These are phyloP conservation scores for Coprinopsis cinerea DNA, from an alignment of 768 basidiomycete species.

Conservation along the genomic window DNA sequence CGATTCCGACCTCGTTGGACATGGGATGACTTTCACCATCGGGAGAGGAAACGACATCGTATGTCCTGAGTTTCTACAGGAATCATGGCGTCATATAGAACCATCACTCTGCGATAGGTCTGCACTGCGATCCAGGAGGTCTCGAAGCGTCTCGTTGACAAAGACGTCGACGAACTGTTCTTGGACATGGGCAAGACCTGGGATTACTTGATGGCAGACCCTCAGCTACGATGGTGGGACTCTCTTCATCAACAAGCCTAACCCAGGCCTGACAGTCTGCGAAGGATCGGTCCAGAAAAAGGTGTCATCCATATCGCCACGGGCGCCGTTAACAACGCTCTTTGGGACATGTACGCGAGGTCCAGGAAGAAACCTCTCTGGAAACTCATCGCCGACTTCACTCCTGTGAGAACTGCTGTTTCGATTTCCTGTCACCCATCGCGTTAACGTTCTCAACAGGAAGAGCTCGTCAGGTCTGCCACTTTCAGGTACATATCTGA, in stretches of 20 bases:
- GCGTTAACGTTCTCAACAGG: conserved; percentile 34
- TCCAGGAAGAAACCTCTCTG: conserved; percentile 81
- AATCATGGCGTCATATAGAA: neutral
- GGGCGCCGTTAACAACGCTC: conserved; percentile 83
- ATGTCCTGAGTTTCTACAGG: conserved; percentile 11
- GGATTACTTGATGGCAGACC: conserved; percentile 81
- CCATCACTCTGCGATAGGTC: conserved; percentile 46
- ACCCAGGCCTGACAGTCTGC: neutral
- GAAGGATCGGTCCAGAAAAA: conserved; percentile 89
- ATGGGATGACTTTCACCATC: conserved; percentile 94
- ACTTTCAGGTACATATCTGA: conserved; percentile 92
- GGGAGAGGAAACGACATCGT: conserved; percentile 95
- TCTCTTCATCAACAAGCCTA: neutral
- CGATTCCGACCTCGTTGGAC: conserved; percentile 71
- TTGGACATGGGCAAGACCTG: conserved; percentile 87
- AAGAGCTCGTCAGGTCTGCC: conserved; percentile 70
- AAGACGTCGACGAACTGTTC: conserved; percentile 77
- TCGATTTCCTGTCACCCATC: neutral
- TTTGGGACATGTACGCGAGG: conserved; percentile 92
- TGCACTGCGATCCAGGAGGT: conserved; percentile 77
- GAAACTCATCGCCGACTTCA: conserved; percentile 92
- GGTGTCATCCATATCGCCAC: conserved; percentile 91
- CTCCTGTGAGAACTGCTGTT: conserved; percentile 39
- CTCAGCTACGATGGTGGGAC: conserved; percentile 83
- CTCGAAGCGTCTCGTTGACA: conserved; percentile 76